Evolutionary conservation across 768 basidiomycete species (phyloP), one percentile per base, ranked within the genome.

Genomic region (Lanmaoa rubissima): DNA sequence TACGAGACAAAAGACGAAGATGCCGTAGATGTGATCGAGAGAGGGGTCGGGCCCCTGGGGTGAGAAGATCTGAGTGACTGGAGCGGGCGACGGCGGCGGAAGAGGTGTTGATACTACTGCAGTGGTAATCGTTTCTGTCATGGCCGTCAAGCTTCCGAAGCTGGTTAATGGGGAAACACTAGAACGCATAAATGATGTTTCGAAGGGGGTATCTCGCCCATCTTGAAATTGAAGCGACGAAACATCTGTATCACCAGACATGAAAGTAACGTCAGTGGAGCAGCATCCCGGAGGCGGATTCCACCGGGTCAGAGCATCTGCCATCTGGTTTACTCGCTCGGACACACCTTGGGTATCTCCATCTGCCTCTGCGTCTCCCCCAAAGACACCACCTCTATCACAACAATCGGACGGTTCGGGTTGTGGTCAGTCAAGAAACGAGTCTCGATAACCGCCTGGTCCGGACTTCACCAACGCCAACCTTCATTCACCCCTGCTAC

Each of bases 151-250:
- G 50, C 68, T 67, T 39, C 65, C 65, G 0, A 70, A 50, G n/a
- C 70, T 73, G 5, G 64, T 70, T 4, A 71, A 54, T 2, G 75
- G 70, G 3, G 75, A 68, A 40, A 69, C 80, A 57, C 80, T 88
- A 0, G 90, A 87, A 31, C 86, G 76, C 65, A 91, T 74, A 68
- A 87, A 78, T 0, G 90, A 90, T 0, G 89, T 89, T 55, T 92
- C 90, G 55, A 84, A 86, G 0, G 88, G 90, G 0, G 65, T 73
- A 60, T 92, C 90, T 10, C 63, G 66, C 5, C 78, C 80, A 43
- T 92, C 89, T 1, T 80, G 82, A 43, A 90, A 67, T 0, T 75
- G 73, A 6, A 73, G 60, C 6, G 78, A 77, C 43, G 21, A 24
- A 24, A 24, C 21, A 2, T 24, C 21, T 24, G 4, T 10, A n/a